A percentile compares a stretch with the other conserved stretches of the same genome.
Evolutionary conservation across 257 asterid genomes (phyloP).

Genomic region (Penstemon barbatus): DNA sequence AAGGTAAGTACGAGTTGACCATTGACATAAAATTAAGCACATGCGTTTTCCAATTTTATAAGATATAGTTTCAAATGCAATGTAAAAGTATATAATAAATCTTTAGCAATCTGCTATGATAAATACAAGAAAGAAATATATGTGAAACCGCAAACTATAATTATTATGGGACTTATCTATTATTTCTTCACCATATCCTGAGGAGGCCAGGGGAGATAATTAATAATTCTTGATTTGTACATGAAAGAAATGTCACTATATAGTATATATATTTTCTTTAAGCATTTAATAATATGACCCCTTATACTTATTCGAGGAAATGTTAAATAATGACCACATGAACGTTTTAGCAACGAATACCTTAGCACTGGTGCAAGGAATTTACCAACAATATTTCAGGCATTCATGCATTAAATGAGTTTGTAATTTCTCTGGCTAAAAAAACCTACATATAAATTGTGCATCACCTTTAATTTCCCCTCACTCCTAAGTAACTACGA

Average conservation of each 20-base stretch:
- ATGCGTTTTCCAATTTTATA: no score
- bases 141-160: conserved; percentile 1
- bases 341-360: neutral
- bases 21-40: no score
- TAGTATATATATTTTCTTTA: neutral
- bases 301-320: neutral
- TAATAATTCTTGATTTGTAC: neutral
- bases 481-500: no score
- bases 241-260: neutral
- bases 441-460: no score
- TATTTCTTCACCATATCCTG: no score
- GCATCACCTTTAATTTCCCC: no score
- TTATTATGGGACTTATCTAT: no score
- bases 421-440: neutral
- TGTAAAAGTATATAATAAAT: no score
- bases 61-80: no score
- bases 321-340: neutral
- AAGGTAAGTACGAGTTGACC: no score
- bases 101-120: no score
- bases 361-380: neutral
- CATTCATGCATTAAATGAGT: neutral
- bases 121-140: neutral
- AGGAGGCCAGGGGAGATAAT: no score
- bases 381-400: neutral
- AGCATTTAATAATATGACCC: neutral